phyloP scores from a whole-genome alignment of 1,284 basidiomycete genomes.

The Cryptococcus depauperatus region DNA sequence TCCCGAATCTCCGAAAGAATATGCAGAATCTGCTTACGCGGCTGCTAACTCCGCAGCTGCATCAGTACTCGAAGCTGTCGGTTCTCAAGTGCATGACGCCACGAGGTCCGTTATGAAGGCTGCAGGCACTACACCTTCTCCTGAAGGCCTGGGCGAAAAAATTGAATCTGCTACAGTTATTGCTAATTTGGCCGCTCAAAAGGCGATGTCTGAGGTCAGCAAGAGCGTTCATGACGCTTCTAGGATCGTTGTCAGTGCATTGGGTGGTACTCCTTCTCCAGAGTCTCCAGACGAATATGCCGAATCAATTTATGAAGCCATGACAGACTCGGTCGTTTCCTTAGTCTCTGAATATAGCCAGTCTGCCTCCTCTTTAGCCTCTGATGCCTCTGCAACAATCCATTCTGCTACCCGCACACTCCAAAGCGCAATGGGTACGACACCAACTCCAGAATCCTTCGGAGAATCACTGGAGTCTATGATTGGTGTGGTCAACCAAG shows the following conservation, averaged over 20 bases:
- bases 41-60: conserved; percentile 5
- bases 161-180: conserved; percentile 15
- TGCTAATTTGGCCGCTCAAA: conserved; percentile 11
- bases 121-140: conserved; percentile 22
- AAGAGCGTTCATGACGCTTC: conserved; percentile 16
- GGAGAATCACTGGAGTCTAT: conserved; percentile 13
- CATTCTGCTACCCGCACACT: conserved; percentile 19
- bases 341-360: conserved; percentile 4
- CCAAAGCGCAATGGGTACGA: conserved; percentile 11
- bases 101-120: conserved; percentile 22
- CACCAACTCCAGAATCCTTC: conserved; percentile 16
- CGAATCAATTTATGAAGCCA: conserved; percentile 9
- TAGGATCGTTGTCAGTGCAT: conserved; percentile 10
- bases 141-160: conserved; percentile 18
- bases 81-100: conserved; percentile 17
- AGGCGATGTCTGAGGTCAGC: conserved; percentile 13
- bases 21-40: conserved; percentile 11
- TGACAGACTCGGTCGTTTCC: conserved; percentile 10
- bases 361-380: conserved; percentile 5
- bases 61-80: conserved; percentile 1
- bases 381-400: conserved; percentile 10
- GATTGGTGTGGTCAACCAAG: conserved; percentile 7
- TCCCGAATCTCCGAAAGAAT: conserved; percentile 16
- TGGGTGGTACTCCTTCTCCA: conserved; percentile 21
- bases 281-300: conserved; percentile 19